Percentiles rank a stretch among this genome's conserved stretches.
Conservation (phyloP, 148 eudicot species). For the Agrostemma githago region DNA sequence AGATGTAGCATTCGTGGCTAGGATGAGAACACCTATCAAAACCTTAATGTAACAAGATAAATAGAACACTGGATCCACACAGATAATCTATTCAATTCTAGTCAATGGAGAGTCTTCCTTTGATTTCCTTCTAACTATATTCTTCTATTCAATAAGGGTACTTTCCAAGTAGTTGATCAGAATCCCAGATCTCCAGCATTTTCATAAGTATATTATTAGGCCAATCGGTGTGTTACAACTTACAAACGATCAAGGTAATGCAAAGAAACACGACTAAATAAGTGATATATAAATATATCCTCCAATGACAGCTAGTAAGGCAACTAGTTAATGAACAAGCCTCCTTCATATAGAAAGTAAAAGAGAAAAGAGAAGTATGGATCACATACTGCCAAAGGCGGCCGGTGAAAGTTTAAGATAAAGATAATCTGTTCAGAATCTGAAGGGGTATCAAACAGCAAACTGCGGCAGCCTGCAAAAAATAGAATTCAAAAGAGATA, state of each 20-base stretch:
- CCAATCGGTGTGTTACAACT: neutral
- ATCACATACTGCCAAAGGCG: conserved; percentile 29
- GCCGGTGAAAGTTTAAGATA: conserved; percentile 17
- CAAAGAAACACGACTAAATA: neutral
- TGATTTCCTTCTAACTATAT: conserved; percentile 10
- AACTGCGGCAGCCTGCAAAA: neutral
- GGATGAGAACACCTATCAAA: conserved; percentile 19
- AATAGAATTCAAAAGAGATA: neutral
- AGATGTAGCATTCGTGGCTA: conserved; percentile 3
- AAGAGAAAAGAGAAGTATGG: conserved; percentile 20
- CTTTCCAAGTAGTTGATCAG: neutral
- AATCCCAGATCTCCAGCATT: neutral
- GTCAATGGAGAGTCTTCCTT: conserved; percentile 16
- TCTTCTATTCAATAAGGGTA: neutral
- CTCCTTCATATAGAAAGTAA: conserved; percentile 1
- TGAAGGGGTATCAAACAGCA: conserved; percentile 22
- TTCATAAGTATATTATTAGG: neutral
- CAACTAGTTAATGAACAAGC: conserved; percentile 1
- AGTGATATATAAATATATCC: neutral
- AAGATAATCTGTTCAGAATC: conserved; percentile 21
- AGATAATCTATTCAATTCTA: conserved; percentile 1
- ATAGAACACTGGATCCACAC: neutral
- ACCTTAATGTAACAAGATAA: conserved; percentile 14
- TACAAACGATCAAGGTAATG: conserved; percentile 1
- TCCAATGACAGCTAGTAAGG: conserved; percentile 2